Percentiles rank a stretch among this genome's conserved stretches.
These are phyloP conservation scores for Aspergillus pseudotamarii DNA, from an alignment of 2,329 filamentous ascomycete genomes.

Conservation along the genomic window DNA sequence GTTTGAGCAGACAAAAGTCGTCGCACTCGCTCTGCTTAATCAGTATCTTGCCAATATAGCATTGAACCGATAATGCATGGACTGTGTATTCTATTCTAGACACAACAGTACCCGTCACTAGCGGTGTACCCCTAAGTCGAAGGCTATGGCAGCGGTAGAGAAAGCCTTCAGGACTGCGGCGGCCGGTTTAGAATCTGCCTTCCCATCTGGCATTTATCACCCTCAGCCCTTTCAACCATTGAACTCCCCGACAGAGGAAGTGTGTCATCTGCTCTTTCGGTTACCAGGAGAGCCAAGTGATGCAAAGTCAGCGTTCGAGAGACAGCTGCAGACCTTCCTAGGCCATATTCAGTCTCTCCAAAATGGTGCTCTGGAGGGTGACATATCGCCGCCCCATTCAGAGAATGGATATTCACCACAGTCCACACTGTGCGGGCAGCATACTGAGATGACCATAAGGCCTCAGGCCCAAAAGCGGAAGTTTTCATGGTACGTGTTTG, in stretches of 20 bases:
- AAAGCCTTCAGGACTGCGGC: not conserved
- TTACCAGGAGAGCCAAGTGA: constrained; percentile 1
- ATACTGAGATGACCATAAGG: too few relatives aligned
- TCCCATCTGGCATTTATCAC: not conserved
- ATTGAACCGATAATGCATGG: not conserved
- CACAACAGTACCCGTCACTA: not conserved
- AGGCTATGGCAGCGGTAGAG: not conserved
- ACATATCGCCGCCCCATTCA: not conserved
- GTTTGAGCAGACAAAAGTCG: not conserved
- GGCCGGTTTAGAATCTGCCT: not conserved
- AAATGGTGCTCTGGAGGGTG: too few relatives aligned
- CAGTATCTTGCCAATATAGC: not conserved
- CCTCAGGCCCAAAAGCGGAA: not conserved
- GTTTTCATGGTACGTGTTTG: not conserved
- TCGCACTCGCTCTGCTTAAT: not conserved
- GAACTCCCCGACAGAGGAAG: not conserved
- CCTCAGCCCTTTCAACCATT: not conserved
- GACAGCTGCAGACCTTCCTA: not conserved
- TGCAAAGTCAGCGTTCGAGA: not conserved
- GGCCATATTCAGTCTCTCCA: not conserved
- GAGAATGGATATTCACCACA: not conserved
- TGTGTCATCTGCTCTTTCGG: not conserved
- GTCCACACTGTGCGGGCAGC: not conserved
- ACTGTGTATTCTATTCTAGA: not conserved
- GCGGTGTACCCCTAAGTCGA: not conserved